Evolutionary conservation across 192 early-diverging fungal genomes (phyloP), one percentile per base, ranked within the genome.

Genomic region (Chytriomyces hyalinus): DNA sequence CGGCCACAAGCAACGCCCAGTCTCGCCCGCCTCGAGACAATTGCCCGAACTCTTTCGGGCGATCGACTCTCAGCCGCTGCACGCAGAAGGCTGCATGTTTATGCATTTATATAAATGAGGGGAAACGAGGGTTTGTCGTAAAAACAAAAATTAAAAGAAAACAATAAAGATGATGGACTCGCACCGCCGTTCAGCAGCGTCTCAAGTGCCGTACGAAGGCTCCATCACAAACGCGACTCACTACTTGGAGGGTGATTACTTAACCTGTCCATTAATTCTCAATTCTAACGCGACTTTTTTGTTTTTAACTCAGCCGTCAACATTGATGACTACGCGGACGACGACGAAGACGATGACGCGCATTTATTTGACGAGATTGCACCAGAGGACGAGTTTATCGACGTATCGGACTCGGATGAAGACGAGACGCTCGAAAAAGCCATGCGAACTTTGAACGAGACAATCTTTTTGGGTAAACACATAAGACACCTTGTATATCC

Each of bases 391-490:
- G 80, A 85, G 64, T 88, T 86, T 81, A 82, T 85, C 26, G 87
- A 84, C 49, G 24, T 75, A 1, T 70, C 71, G 6, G 86, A 87
- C 13, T 78, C 77, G 36, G 84, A 82, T 13, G 86, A 82, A 6
- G 87, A 88, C 15, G 87, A 88, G 67, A 79, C 84, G 36, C 67
- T 88, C 11, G 87, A 88, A 63, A 78, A 76, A 59, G 87, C 87
- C 13, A 80, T 85, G 15, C 70, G 81, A 60, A 83, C 80, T 50
- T 81, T 86, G 63, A 81, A 83, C 60, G 87, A 88, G 68, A 67
- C 77, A 15, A 64, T 72, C 15, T 84, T 83, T 59, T 75, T 86
- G 51, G 82, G 83, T 74, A 63, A 79, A 73, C 36, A 65, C 6
- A 36, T 1, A 17, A 13, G 51, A 61, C 26, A 15, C 44, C 28